phyloP scores from a whole-genome alignment of 2,329 filamentous ascomycete species.

The Lasiodiplodia theobromae region DNA sequence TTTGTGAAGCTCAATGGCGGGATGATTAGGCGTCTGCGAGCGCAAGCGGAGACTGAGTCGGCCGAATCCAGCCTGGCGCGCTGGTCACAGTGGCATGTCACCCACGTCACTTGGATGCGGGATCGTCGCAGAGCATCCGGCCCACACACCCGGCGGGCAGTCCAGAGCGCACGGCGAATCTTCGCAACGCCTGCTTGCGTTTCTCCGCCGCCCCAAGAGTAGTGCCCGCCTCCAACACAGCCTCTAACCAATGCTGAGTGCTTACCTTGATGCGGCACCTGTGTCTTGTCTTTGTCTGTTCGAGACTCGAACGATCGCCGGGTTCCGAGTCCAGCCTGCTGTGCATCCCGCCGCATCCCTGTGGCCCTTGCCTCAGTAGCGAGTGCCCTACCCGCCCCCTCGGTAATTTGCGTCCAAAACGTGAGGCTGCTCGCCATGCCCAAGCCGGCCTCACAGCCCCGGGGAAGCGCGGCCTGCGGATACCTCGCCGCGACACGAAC shows the following conservation, averaged over 20 bases:
- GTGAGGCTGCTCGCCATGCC: conserved; percentile 14
- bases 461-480: conserved; percentile 19
- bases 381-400: conserved; percentile 14
- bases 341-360: conserved; percentile 17
- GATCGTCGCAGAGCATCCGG: conserved; percentile 11
- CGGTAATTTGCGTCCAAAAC: conserved; percentile 17
- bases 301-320: conserved; percentile 20
- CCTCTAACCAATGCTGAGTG: not conserved
- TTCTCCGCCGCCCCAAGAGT: not conserved
- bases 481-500: conserved; percentile 12
- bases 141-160: not conserved
- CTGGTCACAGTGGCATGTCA: conserved; percentile 19
- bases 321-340: not conserved
- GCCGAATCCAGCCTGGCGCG: conserved; percentile 20
- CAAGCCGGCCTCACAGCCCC: not conserved
- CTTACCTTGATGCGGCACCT: conserved; percentile 11
- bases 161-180: not conserved
- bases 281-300: not conserved
- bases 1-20: conserved; percentile 21
- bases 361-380: conserved; percentile 11
- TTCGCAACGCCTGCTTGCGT: not conserved
- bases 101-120: conserved; percentile 16
- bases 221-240: not conserved
- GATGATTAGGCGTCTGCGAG: conserved; percentile 4
- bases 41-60: conserved; percentile 17